Evolutionary conservation across 345 rosid genomes (phyloP), one percentile per base, ranked within the genome.

Genomic region (Carallia pectinifolia): DNA sequence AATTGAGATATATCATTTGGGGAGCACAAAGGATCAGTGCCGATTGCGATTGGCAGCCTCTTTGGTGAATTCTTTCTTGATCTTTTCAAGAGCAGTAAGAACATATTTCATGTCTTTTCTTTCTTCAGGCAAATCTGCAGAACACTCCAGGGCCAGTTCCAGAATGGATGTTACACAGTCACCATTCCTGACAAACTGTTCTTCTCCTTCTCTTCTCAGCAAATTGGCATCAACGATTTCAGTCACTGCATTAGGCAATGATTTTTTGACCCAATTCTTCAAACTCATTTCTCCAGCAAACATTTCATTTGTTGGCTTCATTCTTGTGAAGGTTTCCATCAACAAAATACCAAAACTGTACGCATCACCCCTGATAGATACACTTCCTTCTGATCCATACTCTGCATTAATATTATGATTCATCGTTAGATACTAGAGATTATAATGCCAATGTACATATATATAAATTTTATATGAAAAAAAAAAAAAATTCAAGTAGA

Each of bases 321-420:
- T 71, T 55, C 74, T 55, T 23, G 68, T 53, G 17, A 63, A 71
- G 6, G 54, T 62, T 71, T 63, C 74, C 68, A 71, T 71, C 58
- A 71, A 7, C 18, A 63, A 9, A 53, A 71, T 71, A 1, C 74
- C 74, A 53, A 19, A 70, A 47, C 73, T 70, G 18, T 70, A 70
- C 4, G 52, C 61, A 61, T 70, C 73, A 6, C 73, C 30, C 53
- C 33, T 53, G 33, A 39, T 37, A 6, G 61, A 62, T 8, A 71
- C 74, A 4, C 54, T 34, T 40, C 74, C 68, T n/a, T 56, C 53
- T 16, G 52, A 18, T 37, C 74, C 74, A 33, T 53, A 71, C 47
- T 71, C 69, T 71, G 69, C 64, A 71, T 52, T 16, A 30, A 1
- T 19, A 23, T 33, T 48, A 50, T 9, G 5, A 55, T 19, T 55